A percentile compares a stretch with the other conserved stretches of the same genome.
Conservation (phyloP, 352 stramenopile species). For the Phytophthora fragariaefolia region DNA sequence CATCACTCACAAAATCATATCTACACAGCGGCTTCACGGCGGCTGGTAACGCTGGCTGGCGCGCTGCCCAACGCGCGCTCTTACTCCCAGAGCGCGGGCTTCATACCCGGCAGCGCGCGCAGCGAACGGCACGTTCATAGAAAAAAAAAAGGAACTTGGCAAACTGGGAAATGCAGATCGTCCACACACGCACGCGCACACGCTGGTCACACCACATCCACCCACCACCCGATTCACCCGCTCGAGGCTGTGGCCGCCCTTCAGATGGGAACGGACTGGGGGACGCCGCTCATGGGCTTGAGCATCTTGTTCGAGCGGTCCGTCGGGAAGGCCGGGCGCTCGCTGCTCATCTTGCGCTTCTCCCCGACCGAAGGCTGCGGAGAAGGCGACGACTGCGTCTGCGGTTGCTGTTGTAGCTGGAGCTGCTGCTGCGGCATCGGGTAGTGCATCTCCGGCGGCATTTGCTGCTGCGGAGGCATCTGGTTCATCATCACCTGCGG, state of each 20-base stretch:
- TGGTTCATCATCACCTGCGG: slow-evolving; percentile 62
- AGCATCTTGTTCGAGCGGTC: slow-evolving; percentile 48
- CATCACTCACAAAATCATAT: slow-evolving; percentile 47
- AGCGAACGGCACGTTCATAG: slow-evolving; percentile 30
- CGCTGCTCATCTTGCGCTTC: slow-evolving; percentile 63
- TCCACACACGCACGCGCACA: slow-evolving; percentile 4
- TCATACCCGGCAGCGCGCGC: slow-evolving; percentile 35
- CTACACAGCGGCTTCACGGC: slow-evolving; percentile 26
- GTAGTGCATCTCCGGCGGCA: slow-evolving; percentile 46
- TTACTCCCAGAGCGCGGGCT: slow-evolving; percentile 34
- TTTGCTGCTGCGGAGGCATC: slow-evolving; percentile 41
- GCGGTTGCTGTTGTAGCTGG: slow-evolving; percentile 17
- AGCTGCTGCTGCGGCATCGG: slow-evolving; percentile 38
- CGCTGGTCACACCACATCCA: no score
- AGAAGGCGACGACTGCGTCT: slow-evolving; percentile 9
- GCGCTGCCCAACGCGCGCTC: slow-evolving; percentile 27
- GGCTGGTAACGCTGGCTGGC: slow-evolving; percentile 24
- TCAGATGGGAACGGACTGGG: slow-evolving; percentile 51
- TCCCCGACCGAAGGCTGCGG: slow-evolving; percentile 32
- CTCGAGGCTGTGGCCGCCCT: slow-evolving; percentile 3
- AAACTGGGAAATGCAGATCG: slow-evolving; percentile 30
- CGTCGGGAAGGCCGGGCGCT: slow-evolving; percentile 43
- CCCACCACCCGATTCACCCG: no score
- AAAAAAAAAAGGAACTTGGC: slow-evolving; percentile 26
- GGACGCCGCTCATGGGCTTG: slow-evolving; percentile 44